Conservation (phyloP, 2,329 filamentous ascomycete species). For the Microdochium paspali region DNA sequence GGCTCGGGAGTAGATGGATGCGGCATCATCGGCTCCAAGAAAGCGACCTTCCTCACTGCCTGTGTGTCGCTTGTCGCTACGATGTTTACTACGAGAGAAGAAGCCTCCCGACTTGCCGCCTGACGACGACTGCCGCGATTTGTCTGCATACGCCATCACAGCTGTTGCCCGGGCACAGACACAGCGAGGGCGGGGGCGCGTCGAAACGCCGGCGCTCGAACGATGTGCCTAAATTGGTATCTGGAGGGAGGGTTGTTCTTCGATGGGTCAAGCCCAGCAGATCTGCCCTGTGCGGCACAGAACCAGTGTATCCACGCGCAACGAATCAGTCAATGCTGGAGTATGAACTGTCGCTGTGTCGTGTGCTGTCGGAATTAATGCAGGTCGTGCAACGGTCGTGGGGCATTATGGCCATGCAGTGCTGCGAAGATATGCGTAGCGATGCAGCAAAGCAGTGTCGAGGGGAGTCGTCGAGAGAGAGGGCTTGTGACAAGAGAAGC, state of each 20-base stretch:
- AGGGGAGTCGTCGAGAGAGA: too few relatives aligned
- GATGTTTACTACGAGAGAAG: slow-evolving; percentile 84
- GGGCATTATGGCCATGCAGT: not conserved
- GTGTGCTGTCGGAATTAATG: not conserved
- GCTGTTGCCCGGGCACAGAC: not conserved
- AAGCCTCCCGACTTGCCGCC: slow-evolving; percentile 58
- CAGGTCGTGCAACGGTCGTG: not conserved
- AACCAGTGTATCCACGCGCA: not conserved
- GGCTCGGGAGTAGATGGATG: slow-evolving; percentile 54
- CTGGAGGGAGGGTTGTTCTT: not conserved
- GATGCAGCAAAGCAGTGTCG: too few relatives aligned
- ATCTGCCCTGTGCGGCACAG: not conserved
- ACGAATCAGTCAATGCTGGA: not conserved
- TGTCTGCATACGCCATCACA: slow-evolving; percentile 58
- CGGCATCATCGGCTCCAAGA: slow-evolving; percentile 48
- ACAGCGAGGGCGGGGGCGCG: slow-evolving; percentile 4
- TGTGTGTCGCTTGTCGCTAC: slow-evolving; percentile 54
- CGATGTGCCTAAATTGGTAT: not conserved
- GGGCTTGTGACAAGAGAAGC: too few relatives aligned
- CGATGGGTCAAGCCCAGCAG: not conserved
- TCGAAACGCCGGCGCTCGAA: slow-evolving; percentile 11
- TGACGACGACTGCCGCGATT: slow-evolving; percentile 67
- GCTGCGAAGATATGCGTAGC: too few relatives aligned
- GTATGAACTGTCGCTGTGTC: not conserved
- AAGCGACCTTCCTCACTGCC: slow-evolving; percentile 49